Base-by-base conservation (phyloP, 1,284 basidiomycete species). In the Cystobasidium slooffiae region DNA sequence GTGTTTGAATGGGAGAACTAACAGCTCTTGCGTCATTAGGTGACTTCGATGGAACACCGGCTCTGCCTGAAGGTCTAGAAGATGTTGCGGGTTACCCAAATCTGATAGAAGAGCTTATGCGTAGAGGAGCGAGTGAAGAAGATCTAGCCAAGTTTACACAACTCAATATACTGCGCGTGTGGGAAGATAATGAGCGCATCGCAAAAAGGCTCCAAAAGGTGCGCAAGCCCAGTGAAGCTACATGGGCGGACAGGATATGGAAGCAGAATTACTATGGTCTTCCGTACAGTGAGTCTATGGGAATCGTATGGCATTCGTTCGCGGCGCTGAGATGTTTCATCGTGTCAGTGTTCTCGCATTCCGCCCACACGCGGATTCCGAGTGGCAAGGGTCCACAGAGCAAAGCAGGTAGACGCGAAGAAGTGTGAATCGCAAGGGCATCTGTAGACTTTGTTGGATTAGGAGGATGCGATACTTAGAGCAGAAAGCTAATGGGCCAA, bases 81-180 rank as follows among this genome's bases (percentile, higher is more conserved):
- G 46, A 63, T 63, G 61, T 49, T 24, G 43, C 61, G 9, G 31
- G 31, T 3, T 63, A 63, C 41, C 61, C 61, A 1, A 49, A 44
- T 24, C 61, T 63, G 41, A 49, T 63, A 18, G 56, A 59, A 39
- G 56, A 59, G 56, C 24, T 59, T 12, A 39, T 59, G 31, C 9
- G 56, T 18, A 37, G 56, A 16, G 56, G 56, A 20, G 56, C 56
- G 18, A 20, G 22, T 10, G 56, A 59, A 43, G 56, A 59, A 39
- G 56, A 59, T 43, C 56, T 59, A 7, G 56, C 56, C 56, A 59
- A 59, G 39, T 59, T 59, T 39, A 59, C 56, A 10, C 56, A 59
- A 43, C 56, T 59, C 24, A 59, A 59, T 10, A 59, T 59, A 10
- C 14, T 59, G 22, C 56, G 56, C 1, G 56, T 59, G 7, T 59